Percentiles rank a stretch among this genome's conserved stretches.
phyloP scores from a whole-genome alignment of 805 yeast species.

The Brettanomyces nanus region DNA sequence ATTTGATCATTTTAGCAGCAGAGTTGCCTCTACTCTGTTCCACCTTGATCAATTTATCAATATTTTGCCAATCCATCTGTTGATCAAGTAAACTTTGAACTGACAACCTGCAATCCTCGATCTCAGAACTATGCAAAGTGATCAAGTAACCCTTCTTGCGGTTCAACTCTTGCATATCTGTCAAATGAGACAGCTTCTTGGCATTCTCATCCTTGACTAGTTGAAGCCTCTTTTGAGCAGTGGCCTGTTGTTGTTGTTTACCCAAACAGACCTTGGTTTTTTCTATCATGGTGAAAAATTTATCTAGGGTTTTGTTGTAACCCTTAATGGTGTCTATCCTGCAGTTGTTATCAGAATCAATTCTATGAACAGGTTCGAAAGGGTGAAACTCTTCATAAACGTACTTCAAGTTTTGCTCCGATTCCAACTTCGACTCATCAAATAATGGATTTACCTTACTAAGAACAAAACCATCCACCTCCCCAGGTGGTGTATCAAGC shows the following conservation, averaged over 20 bases:
- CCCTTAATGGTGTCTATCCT: slow-evolving; percentile 42
- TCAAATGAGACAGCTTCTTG: slow-evolving; percentile 58
- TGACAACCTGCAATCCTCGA: slow-evolving; percentile 62
- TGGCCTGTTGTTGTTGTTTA: slow-evolving; percentile 67
- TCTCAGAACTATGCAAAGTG: slow-evolving; percentile 57
- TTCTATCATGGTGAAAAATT: slow-evolving; percentile 77
- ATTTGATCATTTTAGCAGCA: slow-evolving; percentile 57
- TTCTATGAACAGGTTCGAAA: slow-evolving; percentile 33
- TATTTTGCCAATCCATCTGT: slow-evolving; percentile 91
- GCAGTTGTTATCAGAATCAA: slow-evolving; percentile 21
- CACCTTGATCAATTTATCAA: slow-evolving; percentile 61
- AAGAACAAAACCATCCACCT: slow-evolving; percentile 52
- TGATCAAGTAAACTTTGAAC: slow-evolving; percentile 64
- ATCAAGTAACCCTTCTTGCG: slow-evolving; percentile 66
- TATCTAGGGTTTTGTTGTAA: slow-evolving; percentile 76
- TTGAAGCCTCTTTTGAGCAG: slow-evolving; percentile 66
- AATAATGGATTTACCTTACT: slow-evolving; percentile 49
- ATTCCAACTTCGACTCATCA: slow-evolving; percentile 31
- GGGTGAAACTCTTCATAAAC: slow-evolving; percentile 51
- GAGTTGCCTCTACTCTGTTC: slow-evolving; percentile 62
- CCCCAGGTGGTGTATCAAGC: slow-evolving; percentile 25
- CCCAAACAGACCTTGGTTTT: slow-evolving; percentile 68
- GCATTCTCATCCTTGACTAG: slow-evolving; percentile 68
- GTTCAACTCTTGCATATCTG: slow-evolving; percentile 54
- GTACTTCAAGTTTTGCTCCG: slow-evolving; percentile 29